Conservation (phyloP, 2,329 filamentous ascomycete species). For the Xylogone sp. region DNA sequence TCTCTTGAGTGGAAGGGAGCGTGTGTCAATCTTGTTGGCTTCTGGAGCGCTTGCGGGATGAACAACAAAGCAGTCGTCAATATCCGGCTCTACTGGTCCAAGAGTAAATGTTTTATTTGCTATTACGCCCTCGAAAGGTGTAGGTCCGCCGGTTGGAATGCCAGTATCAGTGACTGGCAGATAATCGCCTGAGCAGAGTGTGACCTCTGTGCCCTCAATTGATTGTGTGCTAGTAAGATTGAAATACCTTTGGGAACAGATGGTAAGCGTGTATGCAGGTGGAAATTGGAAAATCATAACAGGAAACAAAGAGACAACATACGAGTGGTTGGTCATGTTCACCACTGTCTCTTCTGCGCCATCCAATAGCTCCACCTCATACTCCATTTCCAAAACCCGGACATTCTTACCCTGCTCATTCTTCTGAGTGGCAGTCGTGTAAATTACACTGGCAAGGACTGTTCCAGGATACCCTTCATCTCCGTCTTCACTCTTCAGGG, state of each 20-base stretch:
- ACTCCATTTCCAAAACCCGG: constrained; percentile 78
- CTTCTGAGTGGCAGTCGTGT: constrained; percentile 68
- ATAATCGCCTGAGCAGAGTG: constrained; percentile 57
- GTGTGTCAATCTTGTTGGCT: constrained; percentile 40
- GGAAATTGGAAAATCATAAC: too few relatives aligned
- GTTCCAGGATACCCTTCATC: constrained; percentile 90
- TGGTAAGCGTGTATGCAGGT: too few relatives aligned
- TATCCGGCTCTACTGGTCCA: constrained; percentile 59
- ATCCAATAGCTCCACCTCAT: constrained; percentile 73
- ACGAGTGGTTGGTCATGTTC: constrained; percentile 96
- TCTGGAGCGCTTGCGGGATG: constrained; percentile 31
- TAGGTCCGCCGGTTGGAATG: constrained; percentile 68
- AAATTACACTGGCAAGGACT: constrained; percentile 73
- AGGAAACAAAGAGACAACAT: constrained; percentile 21
- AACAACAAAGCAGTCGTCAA: constrained; percentile 89
- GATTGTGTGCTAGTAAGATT: constrained; percentile 54
- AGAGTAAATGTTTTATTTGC: constrained; percentile 68
- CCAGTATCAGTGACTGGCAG: constrained; percentile 69
- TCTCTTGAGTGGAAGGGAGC: constrained; percentile 54
- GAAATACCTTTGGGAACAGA: constrained; percentile 50
- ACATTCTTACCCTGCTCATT: constrained; percentile 56
- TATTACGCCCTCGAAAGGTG: constrained; percentile 58
- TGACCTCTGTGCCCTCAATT: constrained; percentile 59
- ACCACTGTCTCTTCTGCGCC: constrained; percentile 85
- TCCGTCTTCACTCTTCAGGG: constrained; percentile 67